These are phyloP conservation scores for Colletotrichum spaethianum DNA, from an alignment of 2,329 filamentous ascomycete species.

Conservation along the genomic window DNA sequence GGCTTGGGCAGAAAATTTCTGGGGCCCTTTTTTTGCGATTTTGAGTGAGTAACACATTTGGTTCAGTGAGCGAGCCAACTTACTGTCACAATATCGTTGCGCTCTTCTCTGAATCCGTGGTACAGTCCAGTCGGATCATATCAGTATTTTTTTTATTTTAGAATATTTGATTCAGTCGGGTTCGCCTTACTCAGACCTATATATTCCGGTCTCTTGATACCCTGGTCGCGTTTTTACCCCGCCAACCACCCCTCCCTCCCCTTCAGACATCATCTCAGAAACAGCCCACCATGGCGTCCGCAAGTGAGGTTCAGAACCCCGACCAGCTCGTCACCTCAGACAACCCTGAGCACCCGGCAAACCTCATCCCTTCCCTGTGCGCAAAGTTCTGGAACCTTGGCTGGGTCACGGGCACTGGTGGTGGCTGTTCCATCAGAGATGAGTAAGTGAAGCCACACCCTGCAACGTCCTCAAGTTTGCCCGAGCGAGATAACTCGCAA, in stretches of 20 bases:
- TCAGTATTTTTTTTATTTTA: too few relatives aligned
- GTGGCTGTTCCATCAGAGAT: conserved; percentile 82
- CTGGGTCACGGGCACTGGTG: conserved; percentile 92
- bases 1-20: conserved; percentile 34
- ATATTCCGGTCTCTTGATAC: neutral
- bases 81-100: neutral
- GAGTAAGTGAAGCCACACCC: conserved; percentile 60
- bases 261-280: conserved; percentile 9
- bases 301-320: conserved; percentile 38
- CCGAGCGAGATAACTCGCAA: conserved; percentile 9
- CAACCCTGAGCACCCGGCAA: conserved; percentile 90
- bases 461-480: conserved; percentile 1
- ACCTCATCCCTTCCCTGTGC: conserved; percentile 93
- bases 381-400: conserved; percentile 95
- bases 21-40: neutral
- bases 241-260: conserved; percentile 4
- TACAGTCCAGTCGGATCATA: neutral
- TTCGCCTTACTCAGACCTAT: neutral
- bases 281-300: conserved; percentile 33
- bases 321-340: conserved; percentile 72
- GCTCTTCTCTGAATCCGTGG: neutral
- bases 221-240: conserved; percentile 19
- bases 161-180: too few relatives aligned
- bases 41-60: conserved; percentile 15
- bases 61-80: conserved; percentile 4